Evolutionary conservation across 1,284 basidiomycete species (phyloP), one percentile per base, ranked within the genome.

Genomic region (Athelia sp.): DNA sequence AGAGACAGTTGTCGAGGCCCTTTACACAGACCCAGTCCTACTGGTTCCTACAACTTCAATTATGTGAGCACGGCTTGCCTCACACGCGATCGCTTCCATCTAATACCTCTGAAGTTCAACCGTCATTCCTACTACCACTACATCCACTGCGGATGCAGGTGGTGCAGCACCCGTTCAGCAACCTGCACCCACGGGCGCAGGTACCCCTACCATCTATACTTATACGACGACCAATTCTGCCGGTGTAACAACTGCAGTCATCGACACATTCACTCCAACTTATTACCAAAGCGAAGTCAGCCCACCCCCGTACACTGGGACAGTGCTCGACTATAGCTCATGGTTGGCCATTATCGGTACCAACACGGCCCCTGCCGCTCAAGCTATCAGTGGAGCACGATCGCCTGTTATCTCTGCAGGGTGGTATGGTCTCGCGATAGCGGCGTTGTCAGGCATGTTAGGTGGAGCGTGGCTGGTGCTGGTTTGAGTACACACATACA

Each of bases 191-290:
- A 74, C 71, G 4, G 63, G 62, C 1, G 61, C 75, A 18, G 69
- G 71, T 13, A 78, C 72, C 3, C 71, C 73, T 17, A 82, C 78
- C 0, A 74, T 76, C 0, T 87, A 74, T 58, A 63, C 62, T 0
- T 85, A 84, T 57, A 83, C 80, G 13, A 87, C 79, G 0, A 77
- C 82, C 6, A 68, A 84, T 50, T 71, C 81, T 36, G 63, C 62
- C 44, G 84, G 85, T 35, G 65, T 73, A n/a, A 72, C 73, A 2
- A 66, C 67, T 15, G 67, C 63, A 0, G 17, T 78, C 29, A 54
- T 62, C 13, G 83, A 73, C 51, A 69, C 68, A 10, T 88, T 84
- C 60, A 82, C 76, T 0, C 82, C 84, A 2, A 75, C 78, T 4
- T 40, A 17, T 21, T 40, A 40, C 3, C 78, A 71, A 38, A 72